Conservation (phyloP, 768 basidiomycete species). For the Panellus pusillus region DNA sequence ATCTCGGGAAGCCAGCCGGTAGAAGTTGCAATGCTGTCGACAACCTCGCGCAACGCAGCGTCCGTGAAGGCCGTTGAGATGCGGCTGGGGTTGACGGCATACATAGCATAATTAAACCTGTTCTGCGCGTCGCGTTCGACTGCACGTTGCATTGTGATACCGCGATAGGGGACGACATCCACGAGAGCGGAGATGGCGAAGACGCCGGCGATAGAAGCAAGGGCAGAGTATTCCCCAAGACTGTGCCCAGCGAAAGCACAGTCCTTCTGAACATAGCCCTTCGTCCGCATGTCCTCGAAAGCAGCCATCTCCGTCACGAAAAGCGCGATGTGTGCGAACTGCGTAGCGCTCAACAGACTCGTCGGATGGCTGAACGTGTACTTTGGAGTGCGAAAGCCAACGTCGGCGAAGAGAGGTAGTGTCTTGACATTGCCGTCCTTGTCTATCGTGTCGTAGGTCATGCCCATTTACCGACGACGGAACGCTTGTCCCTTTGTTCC, state of each 20-base stretch:
- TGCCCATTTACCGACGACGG: slow-evolving; percentile 99
- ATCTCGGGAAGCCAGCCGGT: slow-evolving; percentile 93
- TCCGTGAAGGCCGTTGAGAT: slow-evolving; percentile 95
- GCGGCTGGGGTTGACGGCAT: slow-evolving; percentile 96
- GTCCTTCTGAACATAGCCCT: slow-evolving; percentile 89
- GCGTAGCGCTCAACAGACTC: slow-evolving; percentile 95
- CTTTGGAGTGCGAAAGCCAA: slow-evolving; percentile 89
- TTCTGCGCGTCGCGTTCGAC: slow-evolving; percentile 94
- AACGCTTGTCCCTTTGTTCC: slow-evolving; percentile 99
- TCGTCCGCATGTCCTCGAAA: slow-evolving; percentile 96
- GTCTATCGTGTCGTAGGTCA: slow-evolving; percentile 97
- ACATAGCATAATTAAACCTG: slow-evolving; percentile 97
- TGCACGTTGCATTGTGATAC: slow-evolving; percentile 99
- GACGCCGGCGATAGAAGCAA: slow-evolving; percentile 97
- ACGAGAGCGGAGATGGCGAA: slow-evolving; percentile 95
- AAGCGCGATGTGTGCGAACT: slow-evolving; percentile 97
- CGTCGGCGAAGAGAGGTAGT: slow-evolving; percentile 93
- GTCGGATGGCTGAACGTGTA: slow-evolving; percentile 97
- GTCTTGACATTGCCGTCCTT: slow-evolving; percentile 96
- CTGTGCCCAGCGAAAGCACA: slow-evolving; percentile 98
- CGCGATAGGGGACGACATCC: slow-evolving; percentile 99
- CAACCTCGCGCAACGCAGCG: slow-evolving; percentile 93
- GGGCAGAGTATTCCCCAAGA: slow-evolving; percentile 96
- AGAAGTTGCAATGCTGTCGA: slow-evolving; percentile 79
- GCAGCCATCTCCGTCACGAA: slow-evolving; percentile 98